A percentile compares a stretch with the other conserved stretches of the same genome.
Evolutionary conservation across 2,329 filamentous ascomycete genomes (phyloP).

Genomic region (Venturiaceae sp.): DNA sequence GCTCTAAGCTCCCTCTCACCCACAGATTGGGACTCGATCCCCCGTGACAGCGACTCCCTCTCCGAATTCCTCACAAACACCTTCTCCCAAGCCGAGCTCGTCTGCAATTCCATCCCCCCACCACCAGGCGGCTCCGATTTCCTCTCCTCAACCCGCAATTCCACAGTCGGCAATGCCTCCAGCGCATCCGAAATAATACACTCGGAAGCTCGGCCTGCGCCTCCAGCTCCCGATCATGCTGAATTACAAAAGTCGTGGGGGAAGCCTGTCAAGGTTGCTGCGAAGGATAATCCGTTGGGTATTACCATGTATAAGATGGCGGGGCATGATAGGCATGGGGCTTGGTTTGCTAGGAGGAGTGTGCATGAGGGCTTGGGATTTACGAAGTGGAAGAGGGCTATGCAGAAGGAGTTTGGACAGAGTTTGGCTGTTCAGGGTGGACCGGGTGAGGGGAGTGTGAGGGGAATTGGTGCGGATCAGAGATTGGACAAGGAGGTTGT

Average conservation of each 20-base stretch:
- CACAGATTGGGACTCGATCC: constrained; percentile 34
- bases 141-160: constrained; percentile 23
- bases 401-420: constrained; percentile 71
- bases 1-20: constrained; percentile 34
- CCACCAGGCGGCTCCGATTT: constrained; percentile 36
- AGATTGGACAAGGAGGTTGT: constrained; percentile 55
- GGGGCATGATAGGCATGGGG: constrained; percentile 69
- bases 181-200: constrained; percentile 43
- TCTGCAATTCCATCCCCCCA: constrained; percentile 68
- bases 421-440: constrained; percentile 61
- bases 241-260: constrained; percentile 72
- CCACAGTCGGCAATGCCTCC: constrained; percentile 29
- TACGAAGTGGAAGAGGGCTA: constrained; percentile 64
- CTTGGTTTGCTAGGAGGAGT: constrained; percentile 83
- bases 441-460: constrained; percentile 64
- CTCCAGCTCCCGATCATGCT: constrained; percentile 35
- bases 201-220: constrained; percentile 40
- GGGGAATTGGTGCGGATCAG: constrained; percentile 77
- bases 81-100: constrained; percentile 51
- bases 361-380: constrained; percentile 73
- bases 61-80: constrained; percentile 27
- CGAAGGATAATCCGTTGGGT: constrained; percentile 64
- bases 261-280: constrained; percentile 66
- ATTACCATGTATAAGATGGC: constrained; percentile 73
- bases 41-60: constrained; percentile 27